These are phyloP conservation scores for Pseudozyma flocculosa DNA, from an alignment of 1,284 basidiomycete genomes.

Conservation along the genomic window DNA sequence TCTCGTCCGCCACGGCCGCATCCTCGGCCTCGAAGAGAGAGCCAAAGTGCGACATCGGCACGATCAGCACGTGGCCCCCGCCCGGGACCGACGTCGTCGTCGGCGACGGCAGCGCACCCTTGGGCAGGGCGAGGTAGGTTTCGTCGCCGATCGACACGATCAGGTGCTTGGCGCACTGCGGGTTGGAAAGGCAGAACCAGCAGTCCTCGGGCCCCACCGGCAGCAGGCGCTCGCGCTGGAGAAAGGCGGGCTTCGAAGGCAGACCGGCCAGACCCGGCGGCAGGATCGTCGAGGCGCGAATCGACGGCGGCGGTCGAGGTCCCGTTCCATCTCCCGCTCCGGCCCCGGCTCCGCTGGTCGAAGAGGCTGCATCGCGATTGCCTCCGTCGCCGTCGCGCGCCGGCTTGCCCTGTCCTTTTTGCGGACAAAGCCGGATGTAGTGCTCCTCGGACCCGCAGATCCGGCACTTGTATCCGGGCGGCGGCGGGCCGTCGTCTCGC, in stretches of 20 bases:
- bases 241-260: constrained; percentile 11
- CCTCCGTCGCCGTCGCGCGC: too few species aligned
- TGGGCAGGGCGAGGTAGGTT: constrained; percentile 50
- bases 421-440: constrained; percentile 35
- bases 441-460: constrained; percentile 33
- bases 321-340: too few species aligned
- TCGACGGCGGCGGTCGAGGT: too few species aligned
- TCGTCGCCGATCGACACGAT: constrained; percentile 44
- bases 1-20: not conserved
- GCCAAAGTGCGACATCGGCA: constrained; percentile 40
- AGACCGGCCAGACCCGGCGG: constrained; percentile 6
- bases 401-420: too few species aligned
- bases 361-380: too few species aligned
- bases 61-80: constrained; percentile 49
- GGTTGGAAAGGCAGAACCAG: constrained; percentile 57
- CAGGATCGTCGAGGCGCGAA: too few species aligned
- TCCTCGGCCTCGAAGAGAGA: constrained; percentile 6
- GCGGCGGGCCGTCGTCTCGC: constrained; percentile 21
- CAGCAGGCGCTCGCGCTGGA: constrained; percentile 8
- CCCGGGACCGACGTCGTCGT: constrained; percentile 27
- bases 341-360: too few species aligned
- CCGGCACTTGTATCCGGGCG: constrained; percentile 39
- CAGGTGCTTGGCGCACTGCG: constrained; percentile 44
- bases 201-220: constrained; percentile 52
- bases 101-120: constrained; percentile 40